phyloP scores from a whole-genome alignment of 108 stramenopile species.

The Cyclostephanos tholiformis region DNA sequence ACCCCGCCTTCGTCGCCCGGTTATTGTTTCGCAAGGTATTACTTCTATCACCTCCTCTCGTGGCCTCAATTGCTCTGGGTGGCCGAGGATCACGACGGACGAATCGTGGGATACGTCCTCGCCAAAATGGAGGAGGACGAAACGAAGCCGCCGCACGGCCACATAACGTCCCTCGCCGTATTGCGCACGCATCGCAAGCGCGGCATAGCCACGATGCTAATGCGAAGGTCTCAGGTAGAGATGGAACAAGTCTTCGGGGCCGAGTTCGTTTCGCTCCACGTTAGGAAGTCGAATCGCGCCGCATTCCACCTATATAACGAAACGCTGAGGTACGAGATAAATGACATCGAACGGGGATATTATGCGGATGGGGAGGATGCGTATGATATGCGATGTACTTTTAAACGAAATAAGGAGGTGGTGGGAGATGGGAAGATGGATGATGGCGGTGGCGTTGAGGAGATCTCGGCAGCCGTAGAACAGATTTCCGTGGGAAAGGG shows the following conservation, averaged over 20 bases:
- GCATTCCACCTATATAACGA: conserved; percentile 97
- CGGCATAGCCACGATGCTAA: conserved; percentile 93
- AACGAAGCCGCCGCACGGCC: conserved; percentile 70
- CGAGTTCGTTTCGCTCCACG: conserved; percentile 96
- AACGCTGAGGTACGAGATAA: conserved; percentile 92
- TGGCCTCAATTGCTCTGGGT: conserved; percentile 99
- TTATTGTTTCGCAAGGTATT: conserved; percentile 57
- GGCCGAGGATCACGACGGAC: conserved; percentile 92
- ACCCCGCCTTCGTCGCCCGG: not conserved
- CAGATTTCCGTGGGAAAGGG: not conserved
- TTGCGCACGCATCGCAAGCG: conserved; percentile 93
- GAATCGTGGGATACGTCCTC: conserved; percentile 97
- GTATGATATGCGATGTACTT: conserved; percentile 94
- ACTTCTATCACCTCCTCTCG: conserved; percentile 95
- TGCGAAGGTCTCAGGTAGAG: conserved; percentile 85
- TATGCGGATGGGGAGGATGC: conserved; percentile 99
- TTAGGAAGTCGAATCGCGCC: conserved; percentile 95
- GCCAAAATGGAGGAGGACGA: conserved; percentile 99
- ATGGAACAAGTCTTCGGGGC: conserved; percentile 95
- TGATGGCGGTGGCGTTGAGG: conserved; percentile 1
- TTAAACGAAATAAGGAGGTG: conserved; percentile 39
- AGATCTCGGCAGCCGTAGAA: not conserved
- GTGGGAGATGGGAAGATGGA: conserved; percentile 6
- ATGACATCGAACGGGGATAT: conserved; percentile 97
- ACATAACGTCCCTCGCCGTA: conserved; percentile 98